phyloP scores from a whole-genome alignment of 2,329 filamentous ascomycete genomes.

The Myriosclerotinia scirpicola region DNA sequence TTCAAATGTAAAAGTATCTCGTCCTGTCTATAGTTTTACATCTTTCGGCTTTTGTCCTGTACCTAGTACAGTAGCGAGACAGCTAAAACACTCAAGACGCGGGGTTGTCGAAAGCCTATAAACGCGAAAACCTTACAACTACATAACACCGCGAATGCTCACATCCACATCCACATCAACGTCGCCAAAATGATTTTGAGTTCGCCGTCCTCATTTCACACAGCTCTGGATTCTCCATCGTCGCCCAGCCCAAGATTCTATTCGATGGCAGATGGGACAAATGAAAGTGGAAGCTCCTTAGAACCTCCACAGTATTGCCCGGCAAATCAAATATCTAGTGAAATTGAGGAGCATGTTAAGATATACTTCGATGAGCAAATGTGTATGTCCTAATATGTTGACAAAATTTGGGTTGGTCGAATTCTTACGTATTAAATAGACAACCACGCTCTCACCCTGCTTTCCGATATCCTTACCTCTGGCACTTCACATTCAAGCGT shows the following conservation, averaged over 20 bases:
- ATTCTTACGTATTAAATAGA: conserved; percentile 43
- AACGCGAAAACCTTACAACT: neutral
- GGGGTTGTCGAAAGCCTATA: neutral
- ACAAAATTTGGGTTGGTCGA: neutral
- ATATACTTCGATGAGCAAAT: conserved; percentile 22
- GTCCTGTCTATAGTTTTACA: no score
- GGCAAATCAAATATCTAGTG: conserved; percentile 10
- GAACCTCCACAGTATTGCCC: conserved; percentile 8
- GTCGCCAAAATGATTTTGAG: conserved; percentile 12
- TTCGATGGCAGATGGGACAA: conserved; percentile 13
- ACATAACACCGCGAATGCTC: neutral
- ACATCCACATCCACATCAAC: neutral
- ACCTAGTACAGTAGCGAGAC: no score
- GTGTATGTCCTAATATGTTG: conserved; percentile 18
- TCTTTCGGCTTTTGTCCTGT: no score
- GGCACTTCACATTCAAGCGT: conserved; percentile 45
- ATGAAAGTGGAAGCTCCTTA: neutral
- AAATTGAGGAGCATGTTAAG: conserved; percentile 17
- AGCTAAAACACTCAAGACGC: neutral
- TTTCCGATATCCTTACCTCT: conserved; percentile 62
- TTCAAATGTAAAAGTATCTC: no score
- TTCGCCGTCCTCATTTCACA: conserved; percentile 15
- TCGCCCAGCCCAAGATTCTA: neutral
- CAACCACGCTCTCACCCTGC: conserved; percentile 59
- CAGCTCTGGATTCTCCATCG: conserved; percentile 2